These are phyloP conservation scores for Aspergillus bombycis DNA, from an alignment of 2,329 filamentous ascomycete genomes.

Conservation along the genomic window DNA sequence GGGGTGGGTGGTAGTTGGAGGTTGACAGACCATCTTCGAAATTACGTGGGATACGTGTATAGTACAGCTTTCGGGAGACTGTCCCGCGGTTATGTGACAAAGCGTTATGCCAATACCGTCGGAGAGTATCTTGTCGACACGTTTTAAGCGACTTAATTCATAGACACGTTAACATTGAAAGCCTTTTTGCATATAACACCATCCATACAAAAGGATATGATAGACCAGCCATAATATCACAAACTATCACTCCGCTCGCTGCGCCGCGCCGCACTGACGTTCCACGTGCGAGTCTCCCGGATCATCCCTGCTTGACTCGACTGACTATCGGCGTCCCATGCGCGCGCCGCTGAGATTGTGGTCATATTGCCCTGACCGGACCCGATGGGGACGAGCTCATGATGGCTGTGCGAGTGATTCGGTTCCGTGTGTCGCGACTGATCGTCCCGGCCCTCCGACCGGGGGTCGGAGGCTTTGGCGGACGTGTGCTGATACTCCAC, in stretches of 20 bases:
- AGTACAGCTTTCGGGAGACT: not conserved
- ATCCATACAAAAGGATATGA: not conserved
- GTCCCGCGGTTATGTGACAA: not conserved
- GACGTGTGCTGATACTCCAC: conserved; percentile 12
- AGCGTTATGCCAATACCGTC: not conserved
- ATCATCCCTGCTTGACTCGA: conserved; percentile 25
- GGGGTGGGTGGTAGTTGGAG: no score
- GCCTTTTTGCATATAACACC: not conserved
- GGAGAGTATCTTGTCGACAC: not conserved
- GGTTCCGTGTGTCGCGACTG: not conserved
- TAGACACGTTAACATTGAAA: not conserved
- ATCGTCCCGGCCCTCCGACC: not conserved
- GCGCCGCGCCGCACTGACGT: conserved; percentile 13
- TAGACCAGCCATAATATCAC: not conserved
- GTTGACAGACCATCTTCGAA: no score
- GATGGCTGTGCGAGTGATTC: not conserved
- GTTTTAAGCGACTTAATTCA: not conserved
- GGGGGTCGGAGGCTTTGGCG: not conserved
- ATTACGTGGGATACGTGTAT: no score
- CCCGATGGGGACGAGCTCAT: conserved; percentile 10
- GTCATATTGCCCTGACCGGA: conserved; percentile 12
- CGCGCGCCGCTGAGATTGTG: conserved; percentile 16
- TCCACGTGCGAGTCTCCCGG: conserved; percentile 19
- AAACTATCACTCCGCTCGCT: conserved; percentile 9
- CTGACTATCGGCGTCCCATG: conserved; percentile 22